A percentile compares a stretch with the other conserved stretches of the same genome.
phyloP scores from a whole-genome alignment of 2,329 filamentous ascomycete genomes.

The Penicillium sp. region DNA sequence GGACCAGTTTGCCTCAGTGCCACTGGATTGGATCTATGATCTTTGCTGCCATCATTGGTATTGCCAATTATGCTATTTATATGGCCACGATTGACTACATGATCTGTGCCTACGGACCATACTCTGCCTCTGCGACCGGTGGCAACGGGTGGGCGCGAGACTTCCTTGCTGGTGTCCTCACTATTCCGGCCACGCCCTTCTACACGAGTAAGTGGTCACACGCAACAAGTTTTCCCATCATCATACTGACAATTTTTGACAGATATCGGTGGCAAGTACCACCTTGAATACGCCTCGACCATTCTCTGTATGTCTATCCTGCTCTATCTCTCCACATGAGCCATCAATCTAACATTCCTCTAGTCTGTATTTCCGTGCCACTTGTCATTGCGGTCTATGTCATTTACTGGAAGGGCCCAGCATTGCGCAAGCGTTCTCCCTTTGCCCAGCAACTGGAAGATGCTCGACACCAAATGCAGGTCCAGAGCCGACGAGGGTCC shows the following conservation, averaged over 20 bases:
- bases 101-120: conserved; percentile 65
- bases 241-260: conserved; percentile 7
- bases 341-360: neutral
- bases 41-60: conserved; percentile 58
- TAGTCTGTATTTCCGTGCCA: conserved; percentile 56
- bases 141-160: conserved; percentile 66
- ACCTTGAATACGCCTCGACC: conserved; percentile 59
- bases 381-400: conserved; percentile 63
- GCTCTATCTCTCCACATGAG: neutral
- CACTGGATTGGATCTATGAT: conserved; percentile 64
- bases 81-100: conserved; percentile 68
- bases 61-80: conserved; percentile 63
- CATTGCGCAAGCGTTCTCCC: conserved; percentile 58
- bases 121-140: conserved; percentile 64
- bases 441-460: conserved; percentile 63
- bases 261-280: conserved; percentile 56
- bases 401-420: conserved; percentile 64
- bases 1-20: conserved; percentile 54
- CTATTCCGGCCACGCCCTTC: conserved; percentile 57
- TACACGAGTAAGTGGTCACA: conserved; percentile 35
- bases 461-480: conserved; percentile 36
- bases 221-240: neutral
- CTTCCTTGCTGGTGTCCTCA: conserved; percentile 62
- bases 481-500: conserved; percentile 28
- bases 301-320: conserved; percentile 49